Percentiles rank a stretch among this genome's conserved stretches.
phyloP scores from a whole-genome alignment of 805 yeast genomes.

The Barnettozyma pratensis region DNA sequence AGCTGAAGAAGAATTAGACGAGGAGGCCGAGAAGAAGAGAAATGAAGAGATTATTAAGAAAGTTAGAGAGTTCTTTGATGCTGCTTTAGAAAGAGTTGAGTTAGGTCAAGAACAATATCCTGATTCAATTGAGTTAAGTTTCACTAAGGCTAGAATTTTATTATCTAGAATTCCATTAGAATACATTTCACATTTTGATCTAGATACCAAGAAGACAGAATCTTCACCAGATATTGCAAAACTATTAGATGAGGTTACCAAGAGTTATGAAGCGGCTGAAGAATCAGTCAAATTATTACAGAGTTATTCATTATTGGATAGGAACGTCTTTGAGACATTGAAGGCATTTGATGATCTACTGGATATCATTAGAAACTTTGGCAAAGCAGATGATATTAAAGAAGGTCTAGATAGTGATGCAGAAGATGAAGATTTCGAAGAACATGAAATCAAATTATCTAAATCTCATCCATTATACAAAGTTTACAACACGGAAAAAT shows the following conservation, averaged over 20 bases:
- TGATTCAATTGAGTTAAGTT: slow-evolving; percentile 39
- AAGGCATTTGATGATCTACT: slow-evolving; percentile 61
- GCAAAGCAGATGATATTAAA: slow-evolving; percentile 41
- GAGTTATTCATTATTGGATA: slow-evolving; percentile 31
- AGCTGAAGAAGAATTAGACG: slow-evolving; percentile 23
- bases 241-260: slow-evolving; percentile 42
- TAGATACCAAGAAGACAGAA: slow-evolving; percentile 30
- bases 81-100: slow-evolving; percentile 65
- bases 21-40: background rate
- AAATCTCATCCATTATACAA: slow-evolving; percentile 52
- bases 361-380: slow-evolving; percentile 64
- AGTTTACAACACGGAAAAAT: slow-evolving; percentile 34
- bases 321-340: slow-evolving; percentile 45
- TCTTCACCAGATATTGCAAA: slow-evolving; percentile 30
- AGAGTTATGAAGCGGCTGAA: slow-evolving; percentile 41
- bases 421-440: slow-evolving; percentile 37
- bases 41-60: slow-evolving; percentile 16
- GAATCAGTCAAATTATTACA: slow-evolving; percentile 18
- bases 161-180: slow-evolving; percentile 57
- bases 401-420: slow-evolving; percentile 59
- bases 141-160: slow-evolving; percentile 51
- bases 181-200: slow-evolving; percentile 44
- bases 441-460: slow-evolving; percentile 32
- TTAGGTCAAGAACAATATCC: slow-evolving; percentile 50
- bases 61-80: slow-evolving; percentile 56